Evolutionary conservation across 768 basidiomycete species (phyloP), one percentile per base, ranked within the genome.

Genomic region (Amanita subjunquillea): DNA sequence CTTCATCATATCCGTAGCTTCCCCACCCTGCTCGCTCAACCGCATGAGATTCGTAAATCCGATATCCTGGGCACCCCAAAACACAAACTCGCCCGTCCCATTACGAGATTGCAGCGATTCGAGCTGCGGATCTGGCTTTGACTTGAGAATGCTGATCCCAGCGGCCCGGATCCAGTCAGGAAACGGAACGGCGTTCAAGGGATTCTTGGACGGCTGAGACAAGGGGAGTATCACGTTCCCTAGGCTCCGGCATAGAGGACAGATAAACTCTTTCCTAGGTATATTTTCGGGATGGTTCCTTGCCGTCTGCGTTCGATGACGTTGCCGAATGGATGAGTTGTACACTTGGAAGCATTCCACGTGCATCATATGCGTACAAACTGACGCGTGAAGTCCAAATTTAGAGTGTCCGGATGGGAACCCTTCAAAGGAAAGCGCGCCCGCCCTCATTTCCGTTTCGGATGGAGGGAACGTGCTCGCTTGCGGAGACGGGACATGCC

Each of bases 281-380:
- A 93, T 91, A 60, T 83, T 87, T 64, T 98, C 95, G 0, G 96
- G 94, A 62, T 96, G 95, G 57, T 93, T 91, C 37, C 96, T 73
- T 5, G 91, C 91, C 4, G 88, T 82, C 59, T 98, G 95, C 0
- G 85, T 75, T 6, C 87, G 79, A 62, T 95, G 92, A 10, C 94
- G 85, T 56, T 87, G 84, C 42, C 90, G 79, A 50, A 97, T 85
- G 15, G 93, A 94, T 2, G 77, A 64, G 57, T 80, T 92, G 66
- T 97, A 98, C 2, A 85, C 85, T 46, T 86, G 85, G 72, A 97
- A 95, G 67, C 96, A 98, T 39, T 87, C 82, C 56, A 94, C 69
- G 68, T 99, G 96, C 93, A 99, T 98, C 76, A 94, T 82, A 63
- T 98, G 96, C 30, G 85, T 91, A 66, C 95, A 98, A 37, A 91